phyloP scores from a whole-genome alignment of 2,329 filamentous ascomycete species.

The Mycosphaerella arachidis region DNA sequence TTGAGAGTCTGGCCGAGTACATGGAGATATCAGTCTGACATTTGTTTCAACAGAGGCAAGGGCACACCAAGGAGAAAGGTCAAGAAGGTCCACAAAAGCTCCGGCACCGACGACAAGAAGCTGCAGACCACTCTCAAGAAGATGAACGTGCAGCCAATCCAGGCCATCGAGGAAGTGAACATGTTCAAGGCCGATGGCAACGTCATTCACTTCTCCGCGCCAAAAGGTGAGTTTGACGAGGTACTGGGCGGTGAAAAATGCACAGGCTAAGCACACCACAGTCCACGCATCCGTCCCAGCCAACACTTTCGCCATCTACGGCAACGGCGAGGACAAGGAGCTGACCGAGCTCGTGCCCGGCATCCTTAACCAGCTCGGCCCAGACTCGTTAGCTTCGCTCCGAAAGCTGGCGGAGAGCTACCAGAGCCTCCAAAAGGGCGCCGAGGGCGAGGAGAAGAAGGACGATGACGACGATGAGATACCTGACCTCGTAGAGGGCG shows the following conservation, averaged over 20 bases:
- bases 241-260: not conserved
- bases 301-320: slow-evolving; percentile 99
- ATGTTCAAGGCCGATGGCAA: slow-evolving; percentile 99
- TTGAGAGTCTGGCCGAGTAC: not conserved
- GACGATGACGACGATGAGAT: slow-evolving; percentile 83
- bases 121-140: slow-evolving; percentile 96
- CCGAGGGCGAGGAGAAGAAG: slow-evolving; percentile 65
- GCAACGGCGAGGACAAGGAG: slow-evolving; percentile 98
- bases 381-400: slow-evolving; percentile 94
- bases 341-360: slow-evolving; percentile 98
- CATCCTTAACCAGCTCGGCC: slow-evolving; percentile 98
- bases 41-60: slow-evolving; percentile 68
- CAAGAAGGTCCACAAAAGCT: slow-evolving; percentile 93
- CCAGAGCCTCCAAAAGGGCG: slow-evolving; percentile 96
- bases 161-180: slow-evolving; percentile 99
- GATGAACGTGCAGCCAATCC: slow-evolving; percentile 99
- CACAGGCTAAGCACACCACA: slow-evolving; percentile 37
- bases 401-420: slow-evolving; percentile 99
- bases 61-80: slow-evolving; percentile 95
- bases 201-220: slow-evolving; percentile 97
- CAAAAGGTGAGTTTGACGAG: slow-evolving; percentile 69
- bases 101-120: slow-evolving; percentile 98
- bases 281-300: slow-evolving; percentile 94
- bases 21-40: slow-evolving; percentile 18
- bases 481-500: slow-evolving; percentile 90